Conservation (phyloP, 306 rosid genomes). For the Casuarina glauca region DNA sequence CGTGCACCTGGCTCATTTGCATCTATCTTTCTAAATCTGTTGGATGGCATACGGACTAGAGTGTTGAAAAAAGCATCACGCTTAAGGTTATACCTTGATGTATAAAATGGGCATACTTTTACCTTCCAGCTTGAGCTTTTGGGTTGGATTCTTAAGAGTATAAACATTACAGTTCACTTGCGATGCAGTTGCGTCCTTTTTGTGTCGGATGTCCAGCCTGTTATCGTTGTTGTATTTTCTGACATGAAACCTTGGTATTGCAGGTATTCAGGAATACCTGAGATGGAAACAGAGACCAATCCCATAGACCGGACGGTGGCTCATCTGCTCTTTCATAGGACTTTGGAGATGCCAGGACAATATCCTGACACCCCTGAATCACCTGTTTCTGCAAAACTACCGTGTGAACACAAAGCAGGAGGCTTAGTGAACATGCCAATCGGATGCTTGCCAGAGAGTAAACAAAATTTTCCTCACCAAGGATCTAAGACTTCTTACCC, state of each 20-base stretch:
- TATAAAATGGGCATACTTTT: not conserved
- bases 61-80: not conserved
- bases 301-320: slow-evolving; percentile 89
- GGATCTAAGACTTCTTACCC: slow-evolving; percentile 40
- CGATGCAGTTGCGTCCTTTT: not conserved
- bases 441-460: slow-evolving; percentile 41
- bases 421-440: slow-evolving; percentile 34
- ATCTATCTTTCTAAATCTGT: not conserved
- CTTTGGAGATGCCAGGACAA: slow-evolving; percentile 52
- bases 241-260: slow-evolving; percentile 29
- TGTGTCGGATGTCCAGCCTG: slow-evolving; percentile 22
- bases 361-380: slow-evolving; percentile 48
- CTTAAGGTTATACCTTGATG: not conserved
- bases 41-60: not conserved
- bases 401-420: slow-evolving; percentile 38
- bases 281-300: slow-evolving; percentile 80
- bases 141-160: not conserved
- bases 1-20: not conserved
- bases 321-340: slow-evolving; percentile 84
- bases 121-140: not conserved
- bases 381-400: slow-evolving; percentile 44
- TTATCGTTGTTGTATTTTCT: not conserved
- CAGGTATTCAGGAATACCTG: slow-evolving; percentile 51
- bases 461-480: slow-evolving; percentile 35
- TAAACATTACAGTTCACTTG: not conserved